Evolutionary conservation across 2,329 filamentous ascomycete species (phyloP), one percentile per base, ranked within the genome.

Genomic region (Pestalotiopsis sp.): DNA sequence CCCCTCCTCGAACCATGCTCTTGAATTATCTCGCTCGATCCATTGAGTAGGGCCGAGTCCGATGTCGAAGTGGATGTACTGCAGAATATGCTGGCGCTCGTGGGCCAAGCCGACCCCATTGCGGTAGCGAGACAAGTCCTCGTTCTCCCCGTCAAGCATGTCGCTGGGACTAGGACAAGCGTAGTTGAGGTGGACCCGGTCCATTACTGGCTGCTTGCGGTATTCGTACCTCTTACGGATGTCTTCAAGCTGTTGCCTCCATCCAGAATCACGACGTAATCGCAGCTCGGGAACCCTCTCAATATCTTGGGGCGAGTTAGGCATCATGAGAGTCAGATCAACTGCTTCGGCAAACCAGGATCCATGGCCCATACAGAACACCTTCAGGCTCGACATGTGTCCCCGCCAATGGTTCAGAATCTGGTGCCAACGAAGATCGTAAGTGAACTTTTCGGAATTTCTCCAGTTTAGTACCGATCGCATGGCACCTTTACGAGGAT

Each of bases 401-500:
- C 27, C 65, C 5, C 27, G 52, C 70, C 70, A 71, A 2, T 27
- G 41, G 20, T 40, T 31, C 7, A 71, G 57, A 2, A 70, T 41
- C 12, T 65, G n/a, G 25, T 57, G 58, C 70, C 70, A 71, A 3
- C 70, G 58, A 12, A 71, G 65, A 49, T 64, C 58, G 45, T 66
- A 71, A n/a, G 17, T 17, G 4, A 68, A 63, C n/a, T 36, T 36
- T 36, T 70, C 45, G 59, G 11, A 5, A 40, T 13, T 9, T 1
- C n/a, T 66, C 45, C 27, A 27, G 20, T 1, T 12, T 14, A 2
- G 27, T 2, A 17, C 12, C 31, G 56, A 27, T 23, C 36, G 27
- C 60, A 49, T 57, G 9, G 4, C 49, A 20, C 27, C 25, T 40
- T 27, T 61, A 20, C 4, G n/a, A 17, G 40, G 70, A 58, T 70